These are phyloP conservation scores for Rhodotorula sp. DNA, from an alignment of 1,284 basidiomycete genomes.

Conservation along the genomic window DNA sequence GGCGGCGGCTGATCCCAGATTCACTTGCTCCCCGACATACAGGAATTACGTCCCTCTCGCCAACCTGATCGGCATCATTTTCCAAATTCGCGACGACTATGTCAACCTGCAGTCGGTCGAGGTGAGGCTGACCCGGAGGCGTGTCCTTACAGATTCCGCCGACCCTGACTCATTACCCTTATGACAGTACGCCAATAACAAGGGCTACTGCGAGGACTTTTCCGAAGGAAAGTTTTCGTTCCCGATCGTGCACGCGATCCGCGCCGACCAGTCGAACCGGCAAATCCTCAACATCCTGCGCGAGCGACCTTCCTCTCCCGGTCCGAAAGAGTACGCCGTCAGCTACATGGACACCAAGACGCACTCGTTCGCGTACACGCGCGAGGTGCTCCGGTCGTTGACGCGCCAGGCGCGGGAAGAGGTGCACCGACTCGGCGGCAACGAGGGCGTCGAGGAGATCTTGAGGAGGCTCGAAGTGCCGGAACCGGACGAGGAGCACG, in stretches of 20 bases:
- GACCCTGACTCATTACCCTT: not conserved
- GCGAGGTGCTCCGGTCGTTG: conserved; percentile 60
- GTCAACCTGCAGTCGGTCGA: conserved; percentile 88
- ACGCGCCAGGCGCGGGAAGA: conserved; percentile 59
- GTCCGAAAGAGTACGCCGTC: conserved; percentile 75
- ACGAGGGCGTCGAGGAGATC: conserved; percentile 54
- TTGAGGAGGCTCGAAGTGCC: conserved; percentile 49
- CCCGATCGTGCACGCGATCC: conserved; percentile 84
- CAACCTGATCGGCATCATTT: conserved; percentile 89
- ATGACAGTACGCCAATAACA: conserved; percentile 76
- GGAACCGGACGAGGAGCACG: conserved; percentile 14
- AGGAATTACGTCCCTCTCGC: conserved; percentile 89
- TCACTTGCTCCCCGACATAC: not conserved
- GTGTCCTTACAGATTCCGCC: not conserved
- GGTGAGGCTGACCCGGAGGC: conserved; percentile 52
- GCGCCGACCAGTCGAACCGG: conserved; percentile 67
- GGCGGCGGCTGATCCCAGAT: conserved; percentile 5
- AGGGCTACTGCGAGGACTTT: conserved; percentile 91
- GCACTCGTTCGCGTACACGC: conserved; percentile 71
- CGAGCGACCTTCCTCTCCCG: conserved; percentile 75
- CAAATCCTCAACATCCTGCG: conserved; percentile 83
- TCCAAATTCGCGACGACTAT: conserved; percentile 96
- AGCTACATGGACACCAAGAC: conserved; percentile 69
- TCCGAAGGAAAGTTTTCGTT: conserved; percentile 97
- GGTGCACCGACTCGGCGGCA: conserved; percentile 62